Percentiles rank a stretch among this genome's conserved stretches.
Evolutionary conservation across 352 stramenopile species (phyloP).

Genomic region (Phytophthora crassamura): DNA sequence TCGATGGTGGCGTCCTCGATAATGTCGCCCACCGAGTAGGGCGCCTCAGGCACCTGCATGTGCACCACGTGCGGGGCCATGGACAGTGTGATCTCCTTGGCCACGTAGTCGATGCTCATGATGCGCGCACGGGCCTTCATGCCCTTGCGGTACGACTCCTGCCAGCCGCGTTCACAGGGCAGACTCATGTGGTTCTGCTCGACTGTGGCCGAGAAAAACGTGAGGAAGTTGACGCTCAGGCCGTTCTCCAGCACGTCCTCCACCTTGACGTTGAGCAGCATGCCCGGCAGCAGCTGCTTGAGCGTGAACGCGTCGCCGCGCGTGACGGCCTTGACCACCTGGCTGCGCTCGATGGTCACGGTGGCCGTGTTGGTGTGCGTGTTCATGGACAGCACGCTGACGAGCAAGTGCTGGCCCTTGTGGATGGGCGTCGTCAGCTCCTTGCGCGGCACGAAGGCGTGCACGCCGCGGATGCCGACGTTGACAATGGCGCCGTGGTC

Average conservation of each 20-base stretch:
- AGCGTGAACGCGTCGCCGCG: slow-evolving; percentile 88
- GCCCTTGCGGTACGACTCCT: slow-evolving; percentile 78
- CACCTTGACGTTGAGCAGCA: slow-evolving; percentile 93
- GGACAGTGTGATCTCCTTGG: slow-evolving; percentile 83
- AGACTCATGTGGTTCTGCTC: slow-evolving; percentile 92
- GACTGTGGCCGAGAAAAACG: slow-evolving; percentile 87
- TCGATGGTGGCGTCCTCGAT: slow-evolving; percentile 76
- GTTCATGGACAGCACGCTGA: slow-evolving; percentile 78
- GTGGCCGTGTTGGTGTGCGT: slow-evolving; percentile 77
- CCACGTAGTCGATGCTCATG: slow-evolving; percentile 75
- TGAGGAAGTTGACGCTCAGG: slow-evolving; percentile 89
- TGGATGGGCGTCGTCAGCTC: slow-evolving; percentile 57
- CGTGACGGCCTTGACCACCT: slow-evolving; percentile 81
- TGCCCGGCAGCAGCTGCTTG: slow-evolving; percentile 90
- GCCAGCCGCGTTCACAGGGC: slow-evolving; percentile 77
- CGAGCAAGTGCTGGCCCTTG: slow-evolving; percentile 76
- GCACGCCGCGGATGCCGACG: slow-evolving; percentile 82
- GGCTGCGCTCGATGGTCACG: slow-evolving; percentile 67
- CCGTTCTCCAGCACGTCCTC: slow-evolving; percentile 90
- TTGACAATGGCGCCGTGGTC: slow-evolving; percentile 96
- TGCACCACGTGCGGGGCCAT: slow-evolving; percentile 91
- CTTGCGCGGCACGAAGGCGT: slow-evolving; percentile 79
- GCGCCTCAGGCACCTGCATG: slow-evolving; percentile 63
- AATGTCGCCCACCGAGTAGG: slow-evolving; percentile 73
- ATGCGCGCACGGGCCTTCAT: slow-evolving; percentile 89